These are phyloP conservation scores for Protomyces gravidus DNA, from an alignment of 1,139 yeast species.

Conservation along the genomic window DNA sequence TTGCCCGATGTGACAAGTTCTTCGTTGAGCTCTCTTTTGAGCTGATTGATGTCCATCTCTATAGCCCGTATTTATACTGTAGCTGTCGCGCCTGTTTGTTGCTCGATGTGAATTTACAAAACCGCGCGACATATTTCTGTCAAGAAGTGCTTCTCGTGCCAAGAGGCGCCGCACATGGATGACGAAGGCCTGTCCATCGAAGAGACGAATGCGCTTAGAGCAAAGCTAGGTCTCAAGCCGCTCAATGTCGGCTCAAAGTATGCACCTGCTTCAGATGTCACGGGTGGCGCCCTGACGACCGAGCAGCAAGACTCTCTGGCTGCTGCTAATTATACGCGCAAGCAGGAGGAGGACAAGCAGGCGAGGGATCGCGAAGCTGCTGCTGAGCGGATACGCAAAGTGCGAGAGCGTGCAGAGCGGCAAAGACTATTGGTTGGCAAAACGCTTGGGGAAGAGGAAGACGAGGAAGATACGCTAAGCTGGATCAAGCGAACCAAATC, in stretches of 20 bases:
- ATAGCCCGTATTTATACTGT: too few relatives aligned
- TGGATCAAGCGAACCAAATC: slow-evolving; percentile 34
- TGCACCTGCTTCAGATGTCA: neutral
- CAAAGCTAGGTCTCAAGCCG: slow-evolving; percentile 41
- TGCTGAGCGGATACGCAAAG: slow-evolving; percentile 28
- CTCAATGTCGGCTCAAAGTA: slow-evolving; percentile 37
- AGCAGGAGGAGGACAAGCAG: slow-evolving; percentile 34
- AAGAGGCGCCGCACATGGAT: too few relatives aligned
- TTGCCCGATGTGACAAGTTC: neutral
- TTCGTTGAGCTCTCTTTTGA: neutral
- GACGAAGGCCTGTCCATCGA: slow-evolving; percentile 36
- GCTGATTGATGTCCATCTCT: neutral
- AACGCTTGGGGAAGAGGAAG: slow-evolving; percentile 37
- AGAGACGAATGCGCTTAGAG: slow-evolving; percentile 38
- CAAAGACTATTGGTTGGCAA: slow-evolving; percentile 37
- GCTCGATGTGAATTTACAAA: too few relatives aligned
- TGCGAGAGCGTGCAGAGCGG: slow-evolving; percentile 36
- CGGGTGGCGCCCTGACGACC: slow-evolving; percentile 19
- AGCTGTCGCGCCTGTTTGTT: too few relatives aligned
- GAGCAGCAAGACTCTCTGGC: slow-evolving; percentile 39
- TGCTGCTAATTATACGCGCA: slow-evolving; percentile 39
- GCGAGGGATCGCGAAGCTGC: slow-evolving; percentile 29
- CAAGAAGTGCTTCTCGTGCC: too few relatives aligned
- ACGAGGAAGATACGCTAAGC: slow-evolving; percentile 36
- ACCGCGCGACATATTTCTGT: too few relatives aligned